These are phyloP conservation scores for Beauveria varroae DNA, from an alignment of 2,329 filamentous ascomycete genomes.

Conservation along the genomic window DNA sequence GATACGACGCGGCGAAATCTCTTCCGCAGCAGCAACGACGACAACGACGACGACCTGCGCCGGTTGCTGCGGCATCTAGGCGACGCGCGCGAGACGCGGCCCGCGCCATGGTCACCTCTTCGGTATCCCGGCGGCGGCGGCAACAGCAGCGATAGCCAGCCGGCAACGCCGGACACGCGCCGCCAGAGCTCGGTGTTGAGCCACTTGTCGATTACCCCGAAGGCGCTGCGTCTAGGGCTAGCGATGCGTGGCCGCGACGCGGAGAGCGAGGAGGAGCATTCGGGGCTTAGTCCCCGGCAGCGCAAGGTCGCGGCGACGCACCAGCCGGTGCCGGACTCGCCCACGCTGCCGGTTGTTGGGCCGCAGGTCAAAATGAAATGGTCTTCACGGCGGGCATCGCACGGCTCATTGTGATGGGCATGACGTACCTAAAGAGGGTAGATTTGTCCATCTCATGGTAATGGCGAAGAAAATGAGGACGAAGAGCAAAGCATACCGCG, in stretches of 20 bases:
- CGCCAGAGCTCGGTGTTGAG: background rate
- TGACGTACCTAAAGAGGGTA: background rate
- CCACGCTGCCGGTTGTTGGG: slow-evolving; percentile 3
- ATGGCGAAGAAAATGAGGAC: background rate
- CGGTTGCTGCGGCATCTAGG: slow-evolving; percentile 1
- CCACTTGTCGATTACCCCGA: background rate
- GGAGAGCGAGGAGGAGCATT: background rate
- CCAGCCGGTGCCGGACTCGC: slow-evolving; percentile 4
- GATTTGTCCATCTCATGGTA: background rate
- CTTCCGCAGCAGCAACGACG: background rate
- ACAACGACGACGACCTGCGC: background rate
- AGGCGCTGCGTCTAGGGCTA: background rate
- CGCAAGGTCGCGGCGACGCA: background rate
- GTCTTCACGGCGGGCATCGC: background rate
- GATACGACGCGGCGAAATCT: slow-evolving; percentile 7
- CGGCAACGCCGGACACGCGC: background rate
- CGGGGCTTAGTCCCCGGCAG: background rate
- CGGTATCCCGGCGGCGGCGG: too few relatives aligned
- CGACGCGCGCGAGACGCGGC: background rate
- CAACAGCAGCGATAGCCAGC: background rate
- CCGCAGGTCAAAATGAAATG: background rate
- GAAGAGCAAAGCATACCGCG: background rate
- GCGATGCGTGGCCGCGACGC: background rate
- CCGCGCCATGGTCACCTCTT: background rate
- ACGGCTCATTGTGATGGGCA: background rate